A percentile compares a stretch with the other conserved stretches of the same genome.
These are phyloP conservation scores for Rhodosporidiobolus sp. DNA, from an alignment of 768 basidiomycete species.

Conservation along the genomic window DNA sequence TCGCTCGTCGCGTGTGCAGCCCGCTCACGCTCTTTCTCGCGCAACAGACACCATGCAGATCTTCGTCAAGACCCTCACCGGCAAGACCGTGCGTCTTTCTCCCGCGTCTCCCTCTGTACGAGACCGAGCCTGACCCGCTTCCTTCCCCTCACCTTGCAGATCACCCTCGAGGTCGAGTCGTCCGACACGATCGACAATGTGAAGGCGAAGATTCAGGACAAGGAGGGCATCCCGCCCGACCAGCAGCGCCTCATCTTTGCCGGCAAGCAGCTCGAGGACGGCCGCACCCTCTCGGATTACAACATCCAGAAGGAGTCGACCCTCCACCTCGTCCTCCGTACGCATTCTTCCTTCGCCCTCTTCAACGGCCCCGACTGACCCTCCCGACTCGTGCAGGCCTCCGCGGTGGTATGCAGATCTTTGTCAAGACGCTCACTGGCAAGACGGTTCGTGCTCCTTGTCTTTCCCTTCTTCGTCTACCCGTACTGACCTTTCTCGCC, in stretches of 20 bases:
- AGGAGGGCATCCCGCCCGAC: constrained; percentile 80
- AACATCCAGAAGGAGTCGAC: constrained; percentile 82
- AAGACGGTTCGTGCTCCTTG: constrained; percentile 57
- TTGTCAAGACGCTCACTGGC: constrained; percentile 80
- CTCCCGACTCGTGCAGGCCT: no score
- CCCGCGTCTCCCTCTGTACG: neutral
- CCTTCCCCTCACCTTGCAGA: constrained; percentile 49
- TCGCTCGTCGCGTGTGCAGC: no score
- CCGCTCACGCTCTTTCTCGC: neutral
- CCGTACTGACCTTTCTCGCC: constrained; percentile 58
- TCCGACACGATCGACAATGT: constrained; percentile 79
- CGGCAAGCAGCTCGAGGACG: constrained; percentile 87
- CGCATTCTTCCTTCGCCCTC: no score
- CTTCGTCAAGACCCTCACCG: constrained; percentile 81
- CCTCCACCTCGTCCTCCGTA: no score
- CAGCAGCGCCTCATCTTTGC: constrained; percentile 67
- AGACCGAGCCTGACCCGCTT: constrained; percentile 69
- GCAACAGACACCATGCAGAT: constrained; percentile 57
- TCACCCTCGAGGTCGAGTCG: constrained; percentile 81
- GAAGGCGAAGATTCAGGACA: constrained; percentile 94
- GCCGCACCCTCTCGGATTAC: constrained; percentile 83
- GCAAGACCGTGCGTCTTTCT: constrained; percentile 59
- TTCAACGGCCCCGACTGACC: no score
- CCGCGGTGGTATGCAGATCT: constrained; percentile 59
- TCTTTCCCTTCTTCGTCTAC: neutral